Conservation (phyloP, 805 yeast species). For the Yamadazyma takamatsuzukensis region DNA sequence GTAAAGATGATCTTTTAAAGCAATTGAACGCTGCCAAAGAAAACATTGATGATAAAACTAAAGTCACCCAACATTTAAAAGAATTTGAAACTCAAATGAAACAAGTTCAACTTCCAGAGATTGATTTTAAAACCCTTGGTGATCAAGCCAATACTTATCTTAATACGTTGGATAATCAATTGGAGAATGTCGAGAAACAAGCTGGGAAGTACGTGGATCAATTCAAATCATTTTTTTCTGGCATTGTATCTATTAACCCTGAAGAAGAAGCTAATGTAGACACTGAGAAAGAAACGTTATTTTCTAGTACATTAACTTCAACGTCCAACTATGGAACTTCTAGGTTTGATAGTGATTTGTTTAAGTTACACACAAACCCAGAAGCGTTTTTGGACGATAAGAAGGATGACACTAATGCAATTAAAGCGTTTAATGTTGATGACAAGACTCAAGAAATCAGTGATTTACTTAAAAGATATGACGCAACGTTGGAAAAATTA, state of each 20-base stretch:
- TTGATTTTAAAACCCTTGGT: slow-evolving; percentile 19
- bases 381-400: slow-evolving; percentile 15
- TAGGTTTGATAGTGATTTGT: slow-evolving; percentile 37
- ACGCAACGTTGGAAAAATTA: slow-evolving; percentile 46
- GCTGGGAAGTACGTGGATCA: slow-evolving; percentile 60
- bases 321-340: slow-evolving; percentile 32
- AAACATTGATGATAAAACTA: slow-evolving; percentile 19
- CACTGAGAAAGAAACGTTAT: slow-evolving; percentile 18
- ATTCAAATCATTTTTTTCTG: slow-evolving; percentile 53
- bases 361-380: slow-evolving; percentile 35
- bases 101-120: slow-evolving; percentile 13
- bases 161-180: slow-evolving; percentile 64
- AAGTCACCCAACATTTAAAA: slow-evolving; percentile 19
- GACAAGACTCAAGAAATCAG: slow-evolving; percentile 50
- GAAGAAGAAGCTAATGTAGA: slow-evolving; percentile 11
- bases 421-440: slow-evolving; percentile 39
- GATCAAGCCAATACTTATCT: slow-evolving; percentile 51
- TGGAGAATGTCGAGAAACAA: slow-evolving; percentile 68
- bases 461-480: slow-evolving; percentile 42
- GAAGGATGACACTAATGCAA: slow-evolving; percentile 11
- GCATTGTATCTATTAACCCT: slow-evolving; percentile 27
- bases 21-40: slow-evolving; percentile 28
- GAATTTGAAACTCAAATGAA: slow-evolving; percentile 27
- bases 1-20: slow-evolving; percentile 21
- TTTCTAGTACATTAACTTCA: slow-evolving; percentile 14